Base-by-base conservation (phyloP, 352 stramenopile genomes). In the Peronospora destructor region DNA sequence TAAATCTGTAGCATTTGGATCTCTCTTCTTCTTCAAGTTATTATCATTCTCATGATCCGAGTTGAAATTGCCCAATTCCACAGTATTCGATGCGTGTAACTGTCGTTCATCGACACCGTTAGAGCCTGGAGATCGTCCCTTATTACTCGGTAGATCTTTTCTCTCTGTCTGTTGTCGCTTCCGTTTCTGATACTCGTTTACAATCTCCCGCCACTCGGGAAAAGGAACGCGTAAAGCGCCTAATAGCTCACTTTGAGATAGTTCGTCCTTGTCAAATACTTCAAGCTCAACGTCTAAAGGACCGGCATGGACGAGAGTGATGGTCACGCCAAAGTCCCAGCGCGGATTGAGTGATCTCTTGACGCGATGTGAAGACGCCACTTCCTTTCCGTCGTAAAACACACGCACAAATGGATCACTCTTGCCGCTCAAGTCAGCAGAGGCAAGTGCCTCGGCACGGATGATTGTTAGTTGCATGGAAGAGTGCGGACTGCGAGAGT, bases 401-500 rank as follows among this genome's bases (percentile, higher is more conserved):
- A 92, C 64, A 39, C 72, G 66, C 9, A 88, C 77, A 55, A 85
- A 90, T 55, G 82, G 76, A 42, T 92, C 82, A 40, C 76, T 85
- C 49, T 66, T 83, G 49, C 73, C 75, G 33, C 70, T 80, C 26
- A 75, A 13, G 55, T 90, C 79, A 13, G 64, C 61, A 32, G 76
- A 65, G 14, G 73, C 73, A 43, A 92, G 60, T 43, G 83, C 73
- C 63, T 92, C 82, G 7, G 78, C 82, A 38, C 74, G 76, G 30
- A 90, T 64, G 55, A 92, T 73, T 63, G 84, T 85, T 39, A 92
- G 61, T 45, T 56, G 56, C 77, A 89, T 89, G 14, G 12, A 4
- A 45, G 21, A 35, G 26, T 12, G 38, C 10, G 12, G 13, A 23
- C n/a, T 23, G 23, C 39, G 37, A 25, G 35, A 19, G 35, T 23